Evolutionary conservation across 1,284 basidiomycete genomes (phyloP).

Genomic region (Chiua sp.): DNA sequence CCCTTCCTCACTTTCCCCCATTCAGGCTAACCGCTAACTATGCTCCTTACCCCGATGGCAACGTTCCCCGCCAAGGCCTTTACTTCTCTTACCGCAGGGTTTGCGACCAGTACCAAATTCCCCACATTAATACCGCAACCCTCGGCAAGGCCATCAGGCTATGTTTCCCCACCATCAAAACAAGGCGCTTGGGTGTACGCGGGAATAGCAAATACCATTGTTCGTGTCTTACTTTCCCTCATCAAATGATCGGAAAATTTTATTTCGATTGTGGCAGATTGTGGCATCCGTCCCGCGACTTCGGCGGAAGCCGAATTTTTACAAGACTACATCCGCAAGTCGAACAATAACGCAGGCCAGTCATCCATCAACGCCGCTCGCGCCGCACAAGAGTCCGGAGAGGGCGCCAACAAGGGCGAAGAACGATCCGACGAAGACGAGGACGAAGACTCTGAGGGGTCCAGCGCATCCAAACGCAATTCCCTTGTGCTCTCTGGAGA

Average conservation of each 20-base stretch:
- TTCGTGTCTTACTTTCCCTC: constrained; percentile 48
- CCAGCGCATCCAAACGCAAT: constrained; percentile 72
- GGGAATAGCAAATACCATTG: constrained; percentile 95
- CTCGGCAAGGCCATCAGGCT: constrained; percentile 92
- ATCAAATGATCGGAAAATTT: constrained; percentile 38
- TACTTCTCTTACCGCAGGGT: constrained; percentile 92
- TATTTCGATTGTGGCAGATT: constrained; percentile 61
- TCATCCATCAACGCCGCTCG: constrained; percentile 73
- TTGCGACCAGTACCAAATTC: constrained; percentile 89
- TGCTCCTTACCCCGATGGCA: constrained; percentile 89
- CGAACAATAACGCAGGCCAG: constrained; percentile 82
- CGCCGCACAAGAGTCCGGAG: constrained; percentile 65
- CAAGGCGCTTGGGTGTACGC: constrained; percentile 86
- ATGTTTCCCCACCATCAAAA: constrained; percentile 94
- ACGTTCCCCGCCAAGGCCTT: constrained; percentile 85
- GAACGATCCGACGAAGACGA: constrained; percentile 82
- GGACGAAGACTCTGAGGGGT: constrained; percentile 80
- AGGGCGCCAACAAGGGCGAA: constrained; percentile 57
- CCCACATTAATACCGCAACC: constrained; percentile 93
- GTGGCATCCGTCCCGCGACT: constrained; percentile 87
- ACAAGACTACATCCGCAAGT: constrained; percentile 88
- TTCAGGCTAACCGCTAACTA: constrained; percentile 85
- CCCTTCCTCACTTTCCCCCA: constrained; percentile 23
- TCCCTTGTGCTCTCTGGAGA: constrained; percentile 70
- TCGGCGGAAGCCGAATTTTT: constrained; percentile 89